Percentiles rank a stretch among this genome's conserved stretches.
phyloP scores from a whole-genome alignment of 176 grass and related monocot species.

The Hordeum marinum region DNA sequence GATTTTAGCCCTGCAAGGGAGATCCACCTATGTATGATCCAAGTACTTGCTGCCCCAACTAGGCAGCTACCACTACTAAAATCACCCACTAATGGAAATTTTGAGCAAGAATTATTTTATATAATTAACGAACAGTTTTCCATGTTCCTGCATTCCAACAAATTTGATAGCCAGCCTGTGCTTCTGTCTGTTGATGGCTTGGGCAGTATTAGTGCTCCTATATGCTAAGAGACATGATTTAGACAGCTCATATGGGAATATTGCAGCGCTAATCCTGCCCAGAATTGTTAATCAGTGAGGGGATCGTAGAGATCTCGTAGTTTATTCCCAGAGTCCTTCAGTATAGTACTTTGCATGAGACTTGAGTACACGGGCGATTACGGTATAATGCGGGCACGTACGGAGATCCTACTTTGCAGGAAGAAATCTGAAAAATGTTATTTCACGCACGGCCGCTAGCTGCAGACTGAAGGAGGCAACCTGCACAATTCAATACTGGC shows the following conservation, averaged over 20 bases:
- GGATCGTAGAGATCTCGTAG: constrained; percentile 35
- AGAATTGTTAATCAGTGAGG: not conserved
- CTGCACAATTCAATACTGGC: not conserved
- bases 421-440: not conserved
- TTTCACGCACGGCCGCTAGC: constrained; percentile 4
- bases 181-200: no score
- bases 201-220: not conserved
- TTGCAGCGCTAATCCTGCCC: constrained; percentile 12
- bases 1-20: not conserved
- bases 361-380: not conserved
- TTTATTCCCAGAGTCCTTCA: constrained; percentile 18
- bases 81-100: not conserved
- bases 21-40: not conserved
- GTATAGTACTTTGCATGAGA: constrained; percentile 3
- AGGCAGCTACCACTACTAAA: not conserved
- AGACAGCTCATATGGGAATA: constrained; percentile 18
- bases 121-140: not conserved
- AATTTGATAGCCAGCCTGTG: not conserved
- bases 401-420: constrained; percentile 7
- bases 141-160: not conserved
- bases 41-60: not conserved
- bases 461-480: constrained; percentile 2
- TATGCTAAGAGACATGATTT: constrained; percentile 17
- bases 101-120: not conserved
- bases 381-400: not conserved